Evolutionary conservation across 306 rosid species (phyloP).

Genomic region (Dryas alaskensis): DNA sequence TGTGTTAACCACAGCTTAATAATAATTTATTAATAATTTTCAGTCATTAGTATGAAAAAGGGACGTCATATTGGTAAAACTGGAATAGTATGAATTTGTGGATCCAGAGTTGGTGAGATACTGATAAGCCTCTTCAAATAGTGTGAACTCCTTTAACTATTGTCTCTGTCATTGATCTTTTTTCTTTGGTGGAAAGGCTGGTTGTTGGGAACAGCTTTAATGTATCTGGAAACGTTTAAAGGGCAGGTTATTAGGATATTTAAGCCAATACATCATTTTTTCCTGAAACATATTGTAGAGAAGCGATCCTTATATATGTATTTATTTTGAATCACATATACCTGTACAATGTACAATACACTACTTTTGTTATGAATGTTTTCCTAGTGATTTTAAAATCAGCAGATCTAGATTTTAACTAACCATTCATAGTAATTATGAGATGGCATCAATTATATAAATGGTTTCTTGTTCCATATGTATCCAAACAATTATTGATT

Average conservation of each 20-base stretch:
- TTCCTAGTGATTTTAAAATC: not conserved
- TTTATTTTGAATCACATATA: not conserved
- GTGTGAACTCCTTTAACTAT: not conserved
- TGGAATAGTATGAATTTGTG: not conserved
- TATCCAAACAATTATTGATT: not conserved
- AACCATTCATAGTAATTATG: not conserved
- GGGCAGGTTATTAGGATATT: not conserved
- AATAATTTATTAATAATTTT: not conserved
- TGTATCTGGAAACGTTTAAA: not conserved
- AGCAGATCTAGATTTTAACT: not conserved
- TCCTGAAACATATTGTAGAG: not conserved
- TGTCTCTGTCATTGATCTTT: not conserved
- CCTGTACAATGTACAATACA: not conserved
- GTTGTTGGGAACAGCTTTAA: conserved; percentile 3
- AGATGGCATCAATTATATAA: not conserved
- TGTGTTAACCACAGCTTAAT: not conserved
- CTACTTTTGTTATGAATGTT: not conserved
- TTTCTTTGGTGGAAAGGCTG: not conserved
- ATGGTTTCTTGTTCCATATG: not conserved
- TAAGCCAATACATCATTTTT: not conserved
- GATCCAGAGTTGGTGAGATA: conserved; percentile 1
- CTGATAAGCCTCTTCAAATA: not conserved
- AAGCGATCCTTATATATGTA: not conserved
- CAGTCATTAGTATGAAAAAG: not conserved
- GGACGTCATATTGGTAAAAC: not conserved